A percentile compares a stretch with the other conserved stretches of the same genome.
Conservation (phyloP, 1,139 yeast genomes). For the Kodamaea anthophila region DNA sequence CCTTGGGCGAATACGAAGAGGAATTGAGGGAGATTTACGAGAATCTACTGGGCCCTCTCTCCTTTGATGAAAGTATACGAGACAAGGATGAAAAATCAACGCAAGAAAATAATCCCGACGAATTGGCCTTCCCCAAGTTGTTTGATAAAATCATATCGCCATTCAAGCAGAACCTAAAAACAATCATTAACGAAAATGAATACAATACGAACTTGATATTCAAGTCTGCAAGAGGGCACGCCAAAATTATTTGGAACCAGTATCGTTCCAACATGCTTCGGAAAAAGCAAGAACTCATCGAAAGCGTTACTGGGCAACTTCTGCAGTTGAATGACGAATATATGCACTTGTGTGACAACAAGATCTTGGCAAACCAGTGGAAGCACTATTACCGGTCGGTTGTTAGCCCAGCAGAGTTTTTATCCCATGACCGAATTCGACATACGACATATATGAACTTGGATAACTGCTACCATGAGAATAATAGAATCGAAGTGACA, state of each 20-base stretch:
- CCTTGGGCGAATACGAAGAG: constrained; percentile 24
- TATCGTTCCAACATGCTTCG: constrained; percentile 20
- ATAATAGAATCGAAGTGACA: constrained; percentile 32
- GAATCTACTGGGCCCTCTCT: constrained; percentile 30
- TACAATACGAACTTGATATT: constrained; percentile 25
- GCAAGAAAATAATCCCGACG: constrained; percentile 4
- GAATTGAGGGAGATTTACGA: constrained; percentile 24
- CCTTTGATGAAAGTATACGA: constrained; percentile 23
- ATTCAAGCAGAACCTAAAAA: constrained; percentile 20
- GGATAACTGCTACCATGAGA: constrained; percentile 20
- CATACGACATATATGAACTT: constrained; percentile 23
- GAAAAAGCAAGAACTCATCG: constrained; percentile 19
- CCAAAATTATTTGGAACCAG: constrained; percentile 31
- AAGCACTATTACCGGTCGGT: constrained; percentile 29
- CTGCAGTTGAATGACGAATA: constrained; percentile 23
- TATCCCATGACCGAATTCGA: constrained; percentile 10
- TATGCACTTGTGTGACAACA: constrained; percentile 15
- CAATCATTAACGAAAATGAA: constrained; percentile 24
- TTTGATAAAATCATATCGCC: constrained; percentile 24
- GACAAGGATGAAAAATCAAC: constrained; percentile 5
- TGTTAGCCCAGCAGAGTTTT: constrained; percentile 15
- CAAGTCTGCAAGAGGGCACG: constrained; percentile 20
- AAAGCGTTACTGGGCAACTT: constrained; percentile 21
- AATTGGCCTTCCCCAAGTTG: constrained; percentile 26
- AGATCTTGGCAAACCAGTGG: constrained; percentile 12